These are phyloP conservation scores for Eucalyptus paniculata DNA, from an alignment of 345 rosid genomes.

Conservation along the genomic window DNA sequence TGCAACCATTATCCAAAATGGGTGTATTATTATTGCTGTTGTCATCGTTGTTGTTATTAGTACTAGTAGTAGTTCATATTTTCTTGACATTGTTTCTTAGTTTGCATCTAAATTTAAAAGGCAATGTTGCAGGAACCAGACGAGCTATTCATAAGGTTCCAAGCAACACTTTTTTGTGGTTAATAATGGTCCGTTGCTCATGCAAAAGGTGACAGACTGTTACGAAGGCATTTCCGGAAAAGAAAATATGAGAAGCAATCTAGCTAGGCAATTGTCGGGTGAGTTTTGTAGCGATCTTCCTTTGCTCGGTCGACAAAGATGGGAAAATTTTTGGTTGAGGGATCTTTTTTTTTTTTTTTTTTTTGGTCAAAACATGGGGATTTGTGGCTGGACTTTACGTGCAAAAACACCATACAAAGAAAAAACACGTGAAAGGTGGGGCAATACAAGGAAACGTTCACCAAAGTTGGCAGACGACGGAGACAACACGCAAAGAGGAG, in stretches of 20 bases:
- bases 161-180: background rate
- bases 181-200: background rate
- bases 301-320: too few relatives aligned
- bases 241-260: background rate
- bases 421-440: background rate
- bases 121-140: background rate
- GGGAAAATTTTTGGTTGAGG: too few relatives aligned
- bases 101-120: background rate
- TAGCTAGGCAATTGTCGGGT: background rate
- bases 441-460: background rate
- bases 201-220: background rate
- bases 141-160: background rate
- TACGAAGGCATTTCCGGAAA: background rate
- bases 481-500: background rate
- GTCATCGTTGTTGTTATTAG: accelerated
- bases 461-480: background rate
- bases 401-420: background rate
- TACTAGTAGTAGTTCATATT: background rate
- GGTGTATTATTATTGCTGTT: background rate
- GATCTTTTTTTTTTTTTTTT: too few relatives aligned
- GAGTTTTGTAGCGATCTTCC: too few relatives aligned
- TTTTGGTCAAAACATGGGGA: background rate
- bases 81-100: background rate
- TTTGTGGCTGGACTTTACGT: background rate
- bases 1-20: background rate